These are phyloP conservation scores for Mycena maculata DNA, from an alignment of 768 basidiomycete genomes.

Conservation along the genomic window DNA sequence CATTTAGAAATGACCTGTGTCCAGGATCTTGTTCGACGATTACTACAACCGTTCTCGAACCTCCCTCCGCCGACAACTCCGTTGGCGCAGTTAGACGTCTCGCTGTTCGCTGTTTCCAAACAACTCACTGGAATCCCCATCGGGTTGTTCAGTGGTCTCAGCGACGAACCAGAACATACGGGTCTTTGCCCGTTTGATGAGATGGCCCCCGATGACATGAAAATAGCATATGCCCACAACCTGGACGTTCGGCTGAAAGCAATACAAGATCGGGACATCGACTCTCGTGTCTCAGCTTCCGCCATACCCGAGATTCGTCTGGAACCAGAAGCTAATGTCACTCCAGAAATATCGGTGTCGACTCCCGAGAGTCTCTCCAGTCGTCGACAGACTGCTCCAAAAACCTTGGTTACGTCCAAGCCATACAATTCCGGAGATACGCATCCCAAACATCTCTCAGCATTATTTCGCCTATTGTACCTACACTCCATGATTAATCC, in stretches of 20 bases:
- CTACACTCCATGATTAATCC: slow-evolving; percentile 80
- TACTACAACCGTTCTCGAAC: slow-evolving; percentile 65
- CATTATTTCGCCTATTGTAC: slow-evolving; percentile 77
- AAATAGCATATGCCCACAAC: slow-evolving; percentile 59
- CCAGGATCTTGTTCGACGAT: slow-evolving; percentile 76
- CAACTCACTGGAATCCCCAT: slow-evolving; percentile 68
- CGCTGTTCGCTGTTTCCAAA: slow-evolving; percentile 61
- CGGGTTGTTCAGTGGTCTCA: slow-evolving; percentile 61
- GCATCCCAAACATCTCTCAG: slow-evolving; percentile 70
- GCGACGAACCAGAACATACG: slow-evolving; percentile 61
- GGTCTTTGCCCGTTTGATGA: slow-evolving; percentile 63
- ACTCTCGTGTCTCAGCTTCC: slow-evolving; percentile 35
- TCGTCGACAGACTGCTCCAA: slow-evolving; percentile 42
- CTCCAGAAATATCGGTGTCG: slow-evolving; percentile 56
- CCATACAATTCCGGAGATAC: slow-evolving; percentile 56
- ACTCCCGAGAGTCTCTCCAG: slow-evolving; percentile 46
- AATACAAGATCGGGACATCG: slow-evolving; percentile 49
- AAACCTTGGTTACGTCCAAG: slow-evolving; percentile 61
- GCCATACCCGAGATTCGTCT: slow-evolving; percentile 56
- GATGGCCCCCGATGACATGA: slow-evolving; percentile 57
- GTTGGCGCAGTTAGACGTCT: slow-evolving; percentile 56
- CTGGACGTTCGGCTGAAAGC: slow-evolving; percentile 65
- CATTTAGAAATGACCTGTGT: slow-evolving; percentile 17
- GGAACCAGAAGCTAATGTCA: slow-evolving; percentile 40
- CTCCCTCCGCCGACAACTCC: slow-evolving; percentile 56